Conservation (phyloP, 805 yeast species). For the Candida andamanensis region DNA sequence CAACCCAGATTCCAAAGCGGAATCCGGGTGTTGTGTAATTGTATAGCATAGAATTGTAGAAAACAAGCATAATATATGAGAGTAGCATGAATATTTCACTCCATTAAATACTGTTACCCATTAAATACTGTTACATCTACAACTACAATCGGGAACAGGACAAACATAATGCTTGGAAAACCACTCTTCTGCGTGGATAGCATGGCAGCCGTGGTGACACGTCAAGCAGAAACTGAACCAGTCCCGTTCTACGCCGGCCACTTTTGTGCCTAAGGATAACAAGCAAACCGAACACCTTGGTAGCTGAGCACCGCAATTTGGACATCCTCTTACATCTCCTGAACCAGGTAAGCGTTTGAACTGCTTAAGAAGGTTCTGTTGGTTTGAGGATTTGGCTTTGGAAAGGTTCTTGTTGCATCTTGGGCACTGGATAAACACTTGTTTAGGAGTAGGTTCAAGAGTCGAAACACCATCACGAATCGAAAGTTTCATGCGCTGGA, state of each 20-base stretch:
- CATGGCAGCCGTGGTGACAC: constrained; percentile 93
- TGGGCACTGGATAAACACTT: constrained; percentile 74
- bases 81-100: too few species aligned
- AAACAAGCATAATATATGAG: too few species aligned
- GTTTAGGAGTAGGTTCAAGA: constrained; percentile 56
- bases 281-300: constrained; percentile 91
- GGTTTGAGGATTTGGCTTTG: constrained; percentile 15
- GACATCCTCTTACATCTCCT: constrained; percentile 45
- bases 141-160: constrained; percentile 90
- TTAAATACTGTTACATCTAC: constrained; percentile 68
- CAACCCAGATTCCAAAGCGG: too few species aligned
- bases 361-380: constrained; percentile 26
- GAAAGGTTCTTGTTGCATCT: constrained; percentile 75
- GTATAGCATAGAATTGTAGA: too few species aligned
- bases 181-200: constrained; percentile 96
- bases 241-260: constrained; percentile 47
- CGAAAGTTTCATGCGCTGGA: constrained; percentile 63
- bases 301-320: constrained; percentile 80
- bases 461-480: constrained; percentile 45
- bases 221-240: constrained; percentile 91
- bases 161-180: constrained; percentile 81
- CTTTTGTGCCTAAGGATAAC: constrained; percentile 66
- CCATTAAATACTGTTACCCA: too few species aligned
- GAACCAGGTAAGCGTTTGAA: constrained; percentile 25
- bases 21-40: too few species aligned